A percentile compares a stretch with the other conserved stretches of the same genome.
These are phyloP conservation scores for Primulina eburnea DNA, from an alignment of 257 asterid genomes.

Conservation along the genomic window DNA sequence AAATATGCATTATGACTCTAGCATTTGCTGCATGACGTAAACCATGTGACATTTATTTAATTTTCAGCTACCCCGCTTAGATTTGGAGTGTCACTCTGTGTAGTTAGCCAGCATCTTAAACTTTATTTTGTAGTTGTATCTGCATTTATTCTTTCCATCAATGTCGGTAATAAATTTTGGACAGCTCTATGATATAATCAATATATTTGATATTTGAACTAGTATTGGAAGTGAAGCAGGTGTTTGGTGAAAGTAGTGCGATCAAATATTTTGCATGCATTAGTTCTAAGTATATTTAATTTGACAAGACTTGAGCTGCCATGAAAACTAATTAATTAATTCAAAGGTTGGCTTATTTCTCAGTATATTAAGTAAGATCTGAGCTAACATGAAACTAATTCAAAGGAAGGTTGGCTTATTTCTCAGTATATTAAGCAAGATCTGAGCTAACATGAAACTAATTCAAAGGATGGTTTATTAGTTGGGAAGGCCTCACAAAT, in stretches of 20 bases:
- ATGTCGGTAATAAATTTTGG: not conserved
- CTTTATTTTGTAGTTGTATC: not conserved
- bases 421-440: not conserved
- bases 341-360: not conserved
- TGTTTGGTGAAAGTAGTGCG: not conserved
- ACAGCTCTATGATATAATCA: constrained; percentile 17
- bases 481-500: not conserved
- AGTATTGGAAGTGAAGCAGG: constrained; percentile 1
- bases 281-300: too few species aligned
- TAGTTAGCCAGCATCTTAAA: not conserved
- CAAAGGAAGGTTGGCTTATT: not conserved
- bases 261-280: not conserved
- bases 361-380: not conserved
- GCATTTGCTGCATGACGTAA: constrained; percentile 11
- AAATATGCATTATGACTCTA: not conserved
- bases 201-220: constrained; percentile 18
- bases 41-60: constrained; percentile 14
- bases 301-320: not conserved
- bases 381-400: not conserved
- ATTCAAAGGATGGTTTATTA: not conserved
- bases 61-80: constrained; percentile 4
- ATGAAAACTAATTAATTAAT: not conserved
- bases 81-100: constrained; percentile 8
- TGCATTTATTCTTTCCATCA: not conserved
- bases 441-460: not conserved